Evolutionary conservation across 2,329 filamentous ascomycete species (phyloP), one percentile per base, ranked within the genome.

Genomic region (Colletotrichum incanum): DNA sequence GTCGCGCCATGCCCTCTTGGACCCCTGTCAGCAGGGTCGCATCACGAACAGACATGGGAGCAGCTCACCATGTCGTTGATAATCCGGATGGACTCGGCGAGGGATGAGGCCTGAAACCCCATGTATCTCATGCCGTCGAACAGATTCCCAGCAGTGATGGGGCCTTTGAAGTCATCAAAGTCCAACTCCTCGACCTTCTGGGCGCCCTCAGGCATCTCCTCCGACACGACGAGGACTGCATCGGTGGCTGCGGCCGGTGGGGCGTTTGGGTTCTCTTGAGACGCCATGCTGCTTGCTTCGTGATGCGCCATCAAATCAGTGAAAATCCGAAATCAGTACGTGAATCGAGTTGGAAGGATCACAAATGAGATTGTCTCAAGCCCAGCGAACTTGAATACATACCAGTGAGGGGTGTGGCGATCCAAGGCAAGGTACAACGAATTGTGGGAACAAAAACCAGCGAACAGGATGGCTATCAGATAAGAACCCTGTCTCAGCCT

Each of bases 61-160:
- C n/a, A 73, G 77, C 84, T 79, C 86, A 97, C 95, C 96, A 99
- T 99, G 74, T 94, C 92, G 79, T 99, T 96, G 81, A 99, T 95
- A 79, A 98, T 97, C 72, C 93, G 89, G 74, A 96, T 92, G 16
- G 96, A 96, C 79, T 97, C 94, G 43, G 92, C 93, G 76, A 98
- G 92, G 26, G 94, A 92, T 39, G 88, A 88, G 18, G 88, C 88
- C 75, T 89, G 88, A 76, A 90, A 90, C 87, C 96, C 96, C 93
- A 97, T 98, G 82, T 91, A 88, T 66, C 89, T 89, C 92, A 98
- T 96, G 72, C 92, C 92, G 67, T 91, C 86, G 31, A 96, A 89
- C 75, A 99, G 87, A 80, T 98, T 94, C 43, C 95, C 93, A 64
- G 94, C 95, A 0, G 95, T 97, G 79, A 98, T 93, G 74, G 92